Base-by-base conservation (phyloP, 805 yeast species). In the Candida jianshihensis region DNA sequence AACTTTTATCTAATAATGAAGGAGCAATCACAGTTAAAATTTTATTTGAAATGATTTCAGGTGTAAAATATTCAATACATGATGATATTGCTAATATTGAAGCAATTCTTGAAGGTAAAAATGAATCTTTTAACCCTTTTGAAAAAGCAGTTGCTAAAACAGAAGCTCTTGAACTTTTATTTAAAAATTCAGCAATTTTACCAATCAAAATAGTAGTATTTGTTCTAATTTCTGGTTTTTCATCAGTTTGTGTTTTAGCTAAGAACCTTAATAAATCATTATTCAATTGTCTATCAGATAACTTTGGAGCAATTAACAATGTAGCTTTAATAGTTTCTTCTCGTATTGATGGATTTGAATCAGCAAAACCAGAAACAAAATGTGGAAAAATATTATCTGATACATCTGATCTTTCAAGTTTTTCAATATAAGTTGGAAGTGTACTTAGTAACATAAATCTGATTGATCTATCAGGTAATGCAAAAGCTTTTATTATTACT, bases 101-200 rank as follows among this genome's bases (percentile, higher is more conserved):
- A 4, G 81, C 83, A 51, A 79, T 56, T 44, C 92, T 71, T 12
- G 94, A 77, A 7, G 83, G 87, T 3, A 78, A 68, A 50, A 76
- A 78, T 1, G 89, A 71, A 57, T 90, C 98, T 48, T 78, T 79
- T 31, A 90, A 66, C 0, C 95, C 82, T 49, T 88, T 81, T 3
- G 85, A 73, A 48, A 84, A 81, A 0, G 97, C 97, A 1, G 96
- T 87, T 3, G 87, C 78, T 33, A 92, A 62, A 3, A 92, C 95
- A 17, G 77, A 78, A 9, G 85, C 68, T 39, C 89, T 69, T 20
- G 82, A 65, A 13, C 55, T 58, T 16, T 64, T 50, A 48, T 76
- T 77, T 47, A 87, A 70, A 40, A 66, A 60, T 22, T 67, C 56
- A 0, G 92, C 78, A 31, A 87, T 75, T 37, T 75, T 74, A 28